Evolutionary conservation across 352 stramenopile genomes (phyloP).

Genomic region (Pythium graminicola): DNA sequence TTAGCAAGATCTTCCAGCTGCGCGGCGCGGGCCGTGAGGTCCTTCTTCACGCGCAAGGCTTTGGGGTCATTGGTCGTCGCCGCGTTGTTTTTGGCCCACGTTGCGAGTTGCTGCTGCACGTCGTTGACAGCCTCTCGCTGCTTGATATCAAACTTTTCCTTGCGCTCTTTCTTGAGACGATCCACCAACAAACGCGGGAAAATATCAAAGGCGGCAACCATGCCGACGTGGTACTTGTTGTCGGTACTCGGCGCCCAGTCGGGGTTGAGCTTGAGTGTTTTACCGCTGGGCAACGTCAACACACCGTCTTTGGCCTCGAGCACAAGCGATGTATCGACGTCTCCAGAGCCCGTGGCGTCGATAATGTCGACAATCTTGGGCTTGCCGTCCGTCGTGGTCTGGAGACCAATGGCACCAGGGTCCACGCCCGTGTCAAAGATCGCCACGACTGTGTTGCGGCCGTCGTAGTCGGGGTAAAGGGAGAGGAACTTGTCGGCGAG

Average conservation of each 20-base stretch:
- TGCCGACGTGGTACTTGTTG: constrained; percentile 78
- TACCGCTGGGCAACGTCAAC: constrained; percentile 34
- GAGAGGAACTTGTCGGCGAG: constrained; percentile 72
- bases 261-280: constrained; percentile 69
- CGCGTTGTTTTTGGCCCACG: constrained; percentile 55
- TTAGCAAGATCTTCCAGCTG: constrained; percentile 69
- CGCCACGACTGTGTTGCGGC: constrained; percentile 87
- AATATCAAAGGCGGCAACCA: constrained; percentile 82
- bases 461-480: constrained; percentile 84
- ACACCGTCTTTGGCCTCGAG: constrained; percentile 45
- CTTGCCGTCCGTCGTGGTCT: constrained; percentile 76
- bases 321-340: constrained; percentile 86
- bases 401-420: constrained; percentile 82
- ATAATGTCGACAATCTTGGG: constrained; percentile 94
- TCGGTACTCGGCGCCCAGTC: constrained; percentile 47
- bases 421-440: constrained; percentile 96
- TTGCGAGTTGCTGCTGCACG: constrained; percentile 52
- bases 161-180: constrained; percentile 79
- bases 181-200: constrained; percentile 72
- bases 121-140: constrained; percentile 60
- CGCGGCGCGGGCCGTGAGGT: constrained; percentile 71
- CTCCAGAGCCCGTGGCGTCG: constrained; percentile 91
- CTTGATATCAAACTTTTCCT: constrained; percentile 68
- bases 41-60: constrained; percentile 55
- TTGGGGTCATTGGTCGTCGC: constrained; percentile 53